Base-by-base conservation (phyloP, 371 early-diverging fungal genomes). In the Mucor lusitanicus region DNA sequence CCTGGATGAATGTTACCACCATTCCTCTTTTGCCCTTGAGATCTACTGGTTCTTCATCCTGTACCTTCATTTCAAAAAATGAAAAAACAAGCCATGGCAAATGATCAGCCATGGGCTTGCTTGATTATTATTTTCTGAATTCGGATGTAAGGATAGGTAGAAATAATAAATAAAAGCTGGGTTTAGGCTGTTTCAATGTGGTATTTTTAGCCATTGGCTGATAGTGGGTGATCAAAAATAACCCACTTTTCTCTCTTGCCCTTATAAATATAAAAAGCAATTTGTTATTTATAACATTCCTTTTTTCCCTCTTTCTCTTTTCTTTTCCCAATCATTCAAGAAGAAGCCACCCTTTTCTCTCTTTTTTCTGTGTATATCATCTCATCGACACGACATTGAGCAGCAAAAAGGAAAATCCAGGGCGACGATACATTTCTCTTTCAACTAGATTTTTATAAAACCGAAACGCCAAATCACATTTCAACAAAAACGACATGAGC, bases 401-500 rank as follows among this genome's bases (percentile, higher is more conserved):
- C 3, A 61, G 28, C 44, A 30, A 30, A 27, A 61, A 44, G 46
- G 23, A 23, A 40, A 59, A 33, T 17, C 32, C 32, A 59, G 39
- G 7, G 33, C 33, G 23, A 59, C 25, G n/a, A 53, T 54, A 7
- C 17, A 9, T 30, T 17, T 25, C 32, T 25, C 28, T 25, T 55
- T 55, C 7, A 28, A 28, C 28, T 55, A 28, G 11, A 55, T 17
- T 25, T 30, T 25, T 25, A 30, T 39, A 58, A 15, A 58, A 58
- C 56, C 56, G 56, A 30, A 42, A 42, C 42, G 42, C 42, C 42
- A 42, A 42, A 42, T 56, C 33, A 56, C 50, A 25, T 27, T 25
- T 6, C 3, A 58, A n/a, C n/a, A n/a, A n/a, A n/a, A n/a, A n/a
- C n/a, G n/a, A 7, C 19, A 83, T 83, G 83, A 77, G 74, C 56